Evolutionary conservation across 352 stramenopile species (phyloP).

Genomic region (Globisporangium viniferum): DNA sequence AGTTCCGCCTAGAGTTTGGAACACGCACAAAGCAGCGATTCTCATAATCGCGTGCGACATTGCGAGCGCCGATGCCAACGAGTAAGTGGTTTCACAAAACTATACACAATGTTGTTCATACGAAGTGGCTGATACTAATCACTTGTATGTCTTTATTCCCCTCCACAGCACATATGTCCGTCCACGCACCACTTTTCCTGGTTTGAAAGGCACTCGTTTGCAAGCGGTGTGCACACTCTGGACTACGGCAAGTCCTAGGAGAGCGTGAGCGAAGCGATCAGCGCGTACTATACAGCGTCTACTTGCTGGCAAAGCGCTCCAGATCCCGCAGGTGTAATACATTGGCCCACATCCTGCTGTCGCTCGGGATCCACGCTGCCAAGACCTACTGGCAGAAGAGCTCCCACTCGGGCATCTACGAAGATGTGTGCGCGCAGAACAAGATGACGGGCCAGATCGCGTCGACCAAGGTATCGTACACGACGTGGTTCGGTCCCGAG

Average conservation of each 20-base stretch:
- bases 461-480: constrained; percentile 79
- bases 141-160: constrained; percentile 2
- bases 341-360: constrained; percentile 89
- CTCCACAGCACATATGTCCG: constrained; percentile 72
- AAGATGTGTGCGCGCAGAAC: constrained; percentile 68
- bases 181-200: constrained; percentile 94
- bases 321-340: constrained; percentile 65
- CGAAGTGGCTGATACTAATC: neutral
- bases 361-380: constrained; percentile 91
- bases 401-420: constrained; percentile 54
- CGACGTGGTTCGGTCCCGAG: constrained; percentile 84
- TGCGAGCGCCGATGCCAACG: constrained; percentile 51
- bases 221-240: constrained; percentile 93
- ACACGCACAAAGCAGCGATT: constrained; percentile 70
- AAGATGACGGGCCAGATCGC: constrained; percentile 84
- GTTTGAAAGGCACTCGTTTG: constrained; percentile 97
- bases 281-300: constrained; percentile 96
- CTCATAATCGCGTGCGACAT: constrained; percentile 77
- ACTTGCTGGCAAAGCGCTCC: constrained; percentile 86
- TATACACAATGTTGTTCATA: constrained; percentile 2
- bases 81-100: constrained; percentile 38
- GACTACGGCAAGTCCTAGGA: constrained; percentile 96
- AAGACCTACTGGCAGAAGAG: constrained; percentile 97
- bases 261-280: constrained; percentile 95
- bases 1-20: constrained; percentile 73